Evolutionary conservation across 139 green algal species (phyloP).

Genomic region (Mesostigma viride): DNA sequence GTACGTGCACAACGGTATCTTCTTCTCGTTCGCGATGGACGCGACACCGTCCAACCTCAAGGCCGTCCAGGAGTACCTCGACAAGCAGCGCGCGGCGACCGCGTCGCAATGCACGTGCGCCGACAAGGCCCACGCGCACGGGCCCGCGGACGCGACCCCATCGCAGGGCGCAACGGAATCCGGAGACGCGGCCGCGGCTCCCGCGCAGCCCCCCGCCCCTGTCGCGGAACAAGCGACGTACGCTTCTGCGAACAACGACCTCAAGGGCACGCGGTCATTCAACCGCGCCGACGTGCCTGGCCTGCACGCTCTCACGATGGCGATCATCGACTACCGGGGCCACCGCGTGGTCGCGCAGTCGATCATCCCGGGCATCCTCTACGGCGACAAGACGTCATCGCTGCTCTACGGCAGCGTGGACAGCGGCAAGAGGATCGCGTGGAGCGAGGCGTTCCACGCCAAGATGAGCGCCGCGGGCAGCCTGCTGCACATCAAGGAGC

Average conservation of each 20-base stretch:
- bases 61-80: too few species aligned
- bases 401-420: constrained; percentile 31
- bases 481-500: constrained; percentile 28
- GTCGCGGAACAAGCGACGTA: constrained; percentile 31
- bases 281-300: constrained; percentile 19
- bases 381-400: constrained; percentile 23
- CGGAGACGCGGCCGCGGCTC: too few species aligned
- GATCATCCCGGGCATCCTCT: constrained; percentile 32
- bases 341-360: constrained; percentile 27
- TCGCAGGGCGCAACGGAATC: too few species aligned
- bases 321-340: constrained; percentile 31
- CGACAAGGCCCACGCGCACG: too few species aligned
- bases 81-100: too few species aligned
- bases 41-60: too few species aligned
- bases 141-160: too few species aligned
- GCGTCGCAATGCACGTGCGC: too few species aligned
- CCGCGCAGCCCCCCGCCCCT: too few species aligned
- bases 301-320: constrained; percentile 22
- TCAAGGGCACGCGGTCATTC: constrained; percentile 19
- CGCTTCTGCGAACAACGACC: constrained; percentile 33
- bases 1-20: constrained; percentile 33
- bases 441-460: constrained; percentile 25
- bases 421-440: constrained; percentile 24
- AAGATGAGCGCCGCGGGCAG: constrained; percentile 14
- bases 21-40: constrained; percentile 26